Base-by-base conservation (phyloP, 495 filamentous ascomycete species). In the Lepraria neglecta region DNA sequence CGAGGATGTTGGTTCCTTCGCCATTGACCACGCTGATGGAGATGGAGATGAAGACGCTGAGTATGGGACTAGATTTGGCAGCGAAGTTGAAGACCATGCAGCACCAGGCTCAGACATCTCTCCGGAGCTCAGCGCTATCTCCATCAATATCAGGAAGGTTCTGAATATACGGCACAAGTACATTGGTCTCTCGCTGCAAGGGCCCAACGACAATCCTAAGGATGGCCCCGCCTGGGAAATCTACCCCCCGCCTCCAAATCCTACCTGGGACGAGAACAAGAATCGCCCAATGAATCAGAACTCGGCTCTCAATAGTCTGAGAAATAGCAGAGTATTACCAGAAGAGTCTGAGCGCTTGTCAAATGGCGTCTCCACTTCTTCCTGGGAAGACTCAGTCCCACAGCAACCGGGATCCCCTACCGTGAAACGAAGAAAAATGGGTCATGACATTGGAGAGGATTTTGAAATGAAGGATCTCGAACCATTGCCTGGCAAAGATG, bases 121-220 rank as follows among this genome's bases (percentile, higher is more conserved):
- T 3, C 81, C 87, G 6, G 94, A 98, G 72, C 73, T 98, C 56
- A 81, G 78, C 66, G 80, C 81, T 17, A 96, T 97, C 59, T 97
- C 92, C 67, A 84, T 83, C 61, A 95, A 92, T 66, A 88, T 97
- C 59, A 85, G 90, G 71, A 85, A 84, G 59, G 81, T 97, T 9
- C 71, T 96, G 14, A 87, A 95, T 64, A 77, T 90, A n/a, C 84
- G 94, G 35, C 84, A 90, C 66, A 96, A 90, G 66, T 97, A 97
- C 72, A 87, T 97, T 35, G 76, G 80, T 4, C 72, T 96, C n/a
- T 97, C 95, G 0, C 74, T 92, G 14, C 94, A 98, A 69, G 80
- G 84, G 14, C 78, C 84, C 12, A 76, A 75, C 7, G 88, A 95
- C 67, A 95, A 97, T 66, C 94, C 94, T 0, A 92, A 89, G 61